Evolutionary conservation across 2,329 filamentous ascomycete species (phyloP).

Genomic region (Diaporthe australafricana): DNA sequence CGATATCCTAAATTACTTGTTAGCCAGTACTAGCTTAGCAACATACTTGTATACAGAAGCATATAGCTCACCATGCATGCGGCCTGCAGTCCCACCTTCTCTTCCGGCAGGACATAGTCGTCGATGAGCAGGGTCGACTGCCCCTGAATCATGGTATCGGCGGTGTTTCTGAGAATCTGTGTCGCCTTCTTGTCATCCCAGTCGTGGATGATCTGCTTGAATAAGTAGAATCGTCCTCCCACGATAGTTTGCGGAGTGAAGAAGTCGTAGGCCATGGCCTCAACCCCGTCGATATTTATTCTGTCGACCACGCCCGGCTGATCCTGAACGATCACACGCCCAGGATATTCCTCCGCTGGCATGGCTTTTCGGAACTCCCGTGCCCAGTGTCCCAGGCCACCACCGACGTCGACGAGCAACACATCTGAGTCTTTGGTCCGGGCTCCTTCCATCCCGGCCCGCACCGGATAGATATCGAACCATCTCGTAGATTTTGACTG

Average conservation of each 20-base stretch:
- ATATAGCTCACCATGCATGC: neutral
- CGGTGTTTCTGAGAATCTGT: neutral
- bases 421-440: neutral
- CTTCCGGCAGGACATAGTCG: neutral
- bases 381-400: neutral
- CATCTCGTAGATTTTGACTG: neutral
- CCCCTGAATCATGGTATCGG: neutral
- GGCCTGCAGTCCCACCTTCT: neutral
- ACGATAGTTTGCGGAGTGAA: neutral
- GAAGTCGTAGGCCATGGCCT: neutral
- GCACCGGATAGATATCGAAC: neutral
- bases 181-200: neutral
- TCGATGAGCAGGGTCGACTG: neutral
- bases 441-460: neutral
- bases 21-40: neutral
- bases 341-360: neutral
- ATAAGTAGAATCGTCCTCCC: slow-evolving; percentile 1
- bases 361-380: neutral
- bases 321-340: neutral
- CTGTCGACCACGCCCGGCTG: neutral
- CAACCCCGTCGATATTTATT: neutral
- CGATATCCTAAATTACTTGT: neutral
- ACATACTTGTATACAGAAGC: neutral
- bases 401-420: slow-evolving; percentile 6
- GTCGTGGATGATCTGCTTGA: neutral